Conservation (phyloP, 2,329 filamentous ascomycete species). For the Pseudogymnoascus sp. region DNA sequence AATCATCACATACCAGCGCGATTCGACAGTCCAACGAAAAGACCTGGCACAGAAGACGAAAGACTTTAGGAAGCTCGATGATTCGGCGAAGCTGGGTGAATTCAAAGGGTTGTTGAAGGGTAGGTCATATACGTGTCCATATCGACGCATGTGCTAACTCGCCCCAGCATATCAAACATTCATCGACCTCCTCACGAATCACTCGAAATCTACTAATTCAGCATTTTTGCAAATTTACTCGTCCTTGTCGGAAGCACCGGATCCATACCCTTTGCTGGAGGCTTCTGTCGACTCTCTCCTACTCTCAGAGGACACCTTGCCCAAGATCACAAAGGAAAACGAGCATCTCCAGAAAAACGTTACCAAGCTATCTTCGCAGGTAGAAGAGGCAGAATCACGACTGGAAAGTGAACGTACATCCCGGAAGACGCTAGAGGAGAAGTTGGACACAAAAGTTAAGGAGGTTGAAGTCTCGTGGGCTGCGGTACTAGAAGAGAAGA, state of each 20-base stretch:
- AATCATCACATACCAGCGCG: conserved; percentile 84
- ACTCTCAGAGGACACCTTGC: conserved; percentile 82
- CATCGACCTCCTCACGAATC: conserved; percentile 91
- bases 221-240: conserved; percentile 91
- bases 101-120: conserved; percentile 86
- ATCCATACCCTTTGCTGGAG: conserved; percentile 92
- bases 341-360: conserved; percentile 75
- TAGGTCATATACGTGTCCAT: conserved; percentile 28
- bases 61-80: conserved; percentile 90
- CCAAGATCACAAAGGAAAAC: conserved; percentile 83
- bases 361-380: conserved; percentile 63
- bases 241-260: conserved; percentile 86
- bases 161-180: conserved; percentile 86
- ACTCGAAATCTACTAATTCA: conserved; percentile 88
- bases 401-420: conserved; percentile 69
- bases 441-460: conserved; percentile 70
- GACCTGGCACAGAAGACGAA: conserved; percentile 99
- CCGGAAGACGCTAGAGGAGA: conserved; percentile 67
- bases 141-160: background rate
- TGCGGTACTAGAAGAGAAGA: conserved; percentile 84
- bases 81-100: conserved; percentile 75
- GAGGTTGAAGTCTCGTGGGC: conserved; percentile 87
- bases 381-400: conserved; percentile 74
- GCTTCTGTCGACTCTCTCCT: conserved; percentile 92
- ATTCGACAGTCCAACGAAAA: conserved; percentile 92